These are phyloP conservation scores for Colletotrichum sp. DNA, from an alignment of 2,329 filamentous ascomycete genomes.

Conservation along the genomic window DNA sequence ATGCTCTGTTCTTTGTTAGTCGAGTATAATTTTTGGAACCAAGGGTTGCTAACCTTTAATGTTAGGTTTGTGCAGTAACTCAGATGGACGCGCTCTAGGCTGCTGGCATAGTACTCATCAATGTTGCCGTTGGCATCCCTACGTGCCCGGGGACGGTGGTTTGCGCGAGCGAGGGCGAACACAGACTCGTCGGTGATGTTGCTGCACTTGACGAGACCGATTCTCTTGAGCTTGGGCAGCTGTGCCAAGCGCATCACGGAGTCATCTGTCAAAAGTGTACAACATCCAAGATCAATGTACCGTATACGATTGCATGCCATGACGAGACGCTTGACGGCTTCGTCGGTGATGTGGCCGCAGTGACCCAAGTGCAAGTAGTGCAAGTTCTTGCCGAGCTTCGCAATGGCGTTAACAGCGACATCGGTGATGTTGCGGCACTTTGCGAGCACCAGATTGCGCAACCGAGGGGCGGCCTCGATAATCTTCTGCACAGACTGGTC, in stretches of 20 bases:
- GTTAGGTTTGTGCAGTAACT: slow-evolving; percentile 92
- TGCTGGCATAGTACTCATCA: slow-evolving; percentile 63
- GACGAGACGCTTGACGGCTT: slow-evolving; percentile 83
- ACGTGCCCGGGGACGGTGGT: slow-evolving; percentile 54
- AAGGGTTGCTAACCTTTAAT: slow-evolving; percentile 65
- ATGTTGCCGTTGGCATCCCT: slow-evolving; percentile 52
- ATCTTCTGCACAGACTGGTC: slow-evolving; percentile 90
- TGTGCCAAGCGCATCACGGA: slow-evolving; percentile 85
- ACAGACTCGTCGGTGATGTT: slow-evolving; percentile 92
- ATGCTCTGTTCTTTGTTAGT: slow-evolving; percentile 69
- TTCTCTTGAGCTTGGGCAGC: slow-evolving; percentile 91
- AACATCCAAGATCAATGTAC: slow-evolving; percentile 98
- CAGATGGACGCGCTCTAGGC: slow-evolving; percentile 90
- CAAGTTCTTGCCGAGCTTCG: slow-evolving; percentile 89
- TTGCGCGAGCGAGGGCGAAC: slow-evolving; percentile 77
- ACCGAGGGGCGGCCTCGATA: slow-evolving; percentile 80
- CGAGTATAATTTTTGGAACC: neutral
- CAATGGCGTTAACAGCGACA: slow-evolving; percentile 83
- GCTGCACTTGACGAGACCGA: slow-evolving; percentile 92
- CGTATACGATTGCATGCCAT: slow-evolving; percentile 89
- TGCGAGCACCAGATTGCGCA: slow-evolving; percentile 91
- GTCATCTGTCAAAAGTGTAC: slow-evolving; percentile 82
- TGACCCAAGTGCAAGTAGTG: slow-evolving; percentile 97
- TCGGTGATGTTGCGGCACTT: slow-evolving; percentile 96
- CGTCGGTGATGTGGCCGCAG: slow-evolving; percentile 88